Evolutionary conservation across 2,329 filamentous ascomycete genomes (phyloP).

Genomic region (Colletotrichum sp.): DNA sequence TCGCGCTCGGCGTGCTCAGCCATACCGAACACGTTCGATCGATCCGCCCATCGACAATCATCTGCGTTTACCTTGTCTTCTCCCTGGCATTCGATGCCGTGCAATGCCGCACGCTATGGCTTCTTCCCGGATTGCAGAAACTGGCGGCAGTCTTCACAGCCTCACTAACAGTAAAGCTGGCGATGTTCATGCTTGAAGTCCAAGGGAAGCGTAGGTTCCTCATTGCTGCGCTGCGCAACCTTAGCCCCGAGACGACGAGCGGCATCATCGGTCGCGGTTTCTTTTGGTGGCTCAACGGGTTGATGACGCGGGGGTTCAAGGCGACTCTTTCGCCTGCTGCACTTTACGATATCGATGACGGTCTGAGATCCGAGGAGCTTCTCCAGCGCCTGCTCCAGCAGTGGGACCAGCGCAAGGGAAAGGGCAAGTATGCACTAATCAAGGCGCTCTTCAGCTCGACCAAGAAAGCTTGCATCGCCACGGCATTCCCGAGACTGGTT

Average conservation of each 20-base stretch:
- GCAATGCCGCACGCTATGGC: conserved; percentile 35
- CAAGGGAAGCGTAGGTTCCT: conserved; percentile 3
- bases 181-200: conserved; percentile 29
- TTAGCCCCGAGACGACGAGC: conserved; percentile 3
- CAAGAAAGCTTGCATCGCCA: conserved; percentile 33
- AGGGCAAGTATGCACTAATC: conserved; percentile 27
- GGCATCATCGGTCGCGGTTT: conserved; percentile 34
- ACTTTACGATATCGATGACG: conserved; percentile 29
- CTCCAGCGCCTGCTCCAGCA: conserved; percentile 21
- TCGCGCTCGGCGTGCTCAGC: conserved; percentile 29
- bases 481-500: conserved; percentile 29
- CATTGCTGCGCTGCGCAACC: neutral
- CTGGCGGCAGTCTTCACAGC: conserved; percentile 28
- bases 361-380: conserved; percentile 32
- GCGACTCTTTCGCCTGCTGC: neutral
- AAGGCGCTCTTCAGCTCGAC: conserved; percentile 27
- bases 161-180: conserved; percentile 27
- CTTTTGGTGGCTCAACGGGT: conserved; percentile 36
- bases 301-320: conserved; percentile 28
- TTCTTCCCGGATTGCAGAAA: conserved; percentile 27
- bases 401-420: conserved; percentile 26
- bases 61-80: conserved; percentile 32
- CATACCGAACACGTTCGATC: conserved; percentile 37
- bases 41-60: conserved; percentile 33
- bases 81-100: conserved; percentile 36